A percentile compares a stretch with the other conserved stretches of the same genome.
These are phyloP conservation scores for Rhodamnia rubescens DNA, from an alignment of 345 rosid genomes.

Conservation along the genomic window DNA sequence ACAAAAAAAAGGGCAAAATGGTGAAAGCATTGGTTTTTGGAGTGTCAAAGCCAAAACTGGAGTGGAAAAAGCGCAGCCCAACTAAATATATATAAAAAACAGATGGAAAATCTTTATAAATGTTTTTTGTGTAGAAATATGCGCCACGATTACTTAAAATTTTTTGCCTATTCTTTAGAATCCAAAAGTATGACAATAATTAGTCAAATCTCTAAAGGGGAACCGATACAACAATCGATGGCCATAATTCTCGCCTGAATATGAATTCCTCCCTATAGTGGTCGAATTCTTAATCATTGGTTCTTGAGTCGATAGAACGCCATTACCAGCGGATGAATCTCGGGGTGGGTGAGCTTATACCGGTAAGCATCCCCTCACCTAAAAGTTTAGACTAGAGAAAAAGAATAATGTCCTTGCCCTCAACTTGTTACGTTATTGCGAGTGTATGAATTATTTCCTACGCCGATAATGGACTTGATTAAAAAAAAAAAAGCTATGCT, in stretches of 20 bases:
- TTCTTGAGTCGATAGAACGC: background rate
- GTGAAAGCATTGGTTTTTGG: no score
- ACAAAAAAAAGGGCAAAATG: no score
- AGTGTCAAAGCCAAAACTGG: no score
- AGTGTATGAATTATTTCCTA: background rate
- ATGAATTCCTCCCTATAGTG: background rate
- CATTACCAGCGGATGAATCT: accelerated
- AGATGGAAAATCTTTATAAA: no score
- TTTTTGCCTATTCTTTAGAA: background rate
- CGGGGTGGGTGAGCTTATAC: background rate
- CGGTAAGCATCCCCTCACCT: no score
- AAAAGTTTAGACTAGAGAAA: no score
- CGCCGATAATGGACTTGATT: accelerated
- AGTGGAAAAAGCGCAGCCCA: no score
- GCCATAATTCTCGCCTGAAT: background rate
- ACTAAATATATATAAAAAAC: no score
- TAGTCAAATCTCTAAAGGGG: background rate
- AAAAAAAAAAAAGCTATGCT: no score
- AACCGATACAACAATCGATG: background rate
- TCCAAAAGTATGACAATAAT: background rate
- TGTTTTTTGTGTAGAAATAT: background rate
- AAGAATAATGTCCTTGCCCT: no score
- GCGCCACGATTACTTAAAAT: background rate
- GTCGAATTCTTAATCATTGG: background rate
- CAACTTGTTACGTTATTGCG: background rate